Evolutionary conservation across 257 asterid species (phyloP).

Genomic region (Ilex aquifolium): DNA sequence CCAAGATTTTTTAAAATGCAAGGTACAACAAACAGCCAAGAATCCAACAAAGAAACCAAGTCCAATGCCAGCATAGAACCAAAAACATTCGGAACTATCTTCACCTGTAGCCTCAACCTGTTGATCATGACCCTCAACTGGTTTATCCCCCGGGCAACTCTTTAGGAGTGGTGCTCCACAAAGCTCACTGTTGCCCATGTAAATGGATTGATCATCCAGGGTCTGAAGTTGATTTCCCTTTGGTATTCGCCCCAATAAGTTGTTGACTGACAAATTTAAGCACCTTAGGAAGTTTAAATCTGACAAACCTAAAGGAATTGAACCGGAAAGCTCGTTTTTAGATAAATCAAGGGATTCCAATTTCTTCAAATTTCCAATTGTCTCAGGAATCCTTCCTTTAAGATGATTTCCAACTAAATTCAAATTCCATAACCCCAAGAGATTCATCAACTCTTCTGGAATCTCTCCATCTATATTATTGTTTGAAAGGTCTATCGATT

Average conservation of each 20-base stretch:
- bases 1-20: conserved; percentile 12
- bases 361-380: conserved; percentile 17
- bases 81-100: conserved; percentile 9
- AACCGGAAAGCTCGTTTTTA: conserved; percentile 15
- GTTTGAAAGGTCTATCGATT: conserved; percentile 21
- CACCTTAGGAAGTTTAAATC: conserved; percentile 4
- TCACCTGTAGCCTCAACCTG: not conserved
- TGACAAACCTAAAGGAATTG: conserved; percentile 11
- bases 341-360: conserved; percentile 21
- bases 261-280: conserved; percentile 20
- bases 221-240: conserved; percentile 20
- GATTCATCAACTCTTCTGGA: conserved; percentile 24
- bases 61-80: conserved; percentile 22
- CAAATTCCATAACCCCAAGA: conserved; percentile 22
- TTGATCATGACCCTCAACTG: not conserved
- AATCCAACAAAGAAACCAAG: conserved; percentile 17
- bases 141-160: conserved; percentile 3
- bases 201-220: conserved; percentile 1
- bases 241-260: conserved; percentile 19
- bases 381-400: conserved; percentile 24
- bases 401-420: conserved; percentile 25
- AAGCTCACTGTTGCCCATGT: not conserved
- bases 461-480: conserved; percentile 28
- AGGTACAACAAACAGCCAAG: conserved; percentile 14
- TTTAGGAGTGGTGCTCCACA: not conserved